Conservation (phyloP, 257 asterid species). For the Fraxinus pennsylvanica region DNA sequence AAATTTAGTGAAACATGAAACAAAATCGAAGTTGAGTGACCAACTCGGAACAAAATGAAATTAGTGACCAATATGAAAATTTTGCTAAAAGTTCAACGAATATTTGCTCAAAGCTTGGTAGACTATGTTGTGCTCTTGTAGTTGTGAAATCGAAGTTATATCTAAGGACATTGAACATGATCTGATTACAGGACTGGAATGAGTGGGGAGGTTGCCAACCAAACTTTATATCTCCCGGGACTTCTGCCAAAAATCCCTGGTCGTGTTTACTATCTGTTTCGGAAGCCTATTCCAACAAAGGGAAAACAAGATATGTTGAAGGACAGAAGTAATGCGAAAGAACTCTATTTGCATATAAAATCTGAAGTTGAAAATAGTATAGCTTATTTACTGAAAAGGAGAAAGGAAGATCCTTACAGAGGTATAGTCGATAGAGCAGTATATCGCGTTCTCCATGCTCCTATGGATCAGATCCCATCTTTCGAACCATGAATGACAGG, state of each 20-base stretch:
- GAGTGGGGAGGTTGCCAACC: slow-evolving; percentile 79
- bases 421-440: slow-evolving; percentile 56
- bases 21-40: not conserved
- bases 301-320: slow-evolving; percentile 62
- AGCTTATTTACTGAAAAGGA: slow-evolving; percentile 60
- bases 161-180: slow-evolving; percentile 3
- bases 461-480: slow-evolving; percentile 63
- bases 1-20: not conserved
- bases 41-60: not conserved
- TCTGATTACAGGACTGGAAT: slow-evolving; percentile 47
- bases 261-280: slow-evolving; percentile 74
- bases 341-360: slow-evolving; percentile 65
- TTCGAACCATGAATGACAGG: slow-evolving; percentile 49
- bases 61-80: not conserved
- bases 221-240: slow-evolving; percentile 56
- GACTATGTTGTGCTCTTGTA: not conserved
- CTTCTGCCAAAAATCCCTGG: slow-evolving; percentile 87
- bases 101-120: not conserved
- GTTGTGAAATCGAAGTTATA: slow-evolving; percentile 11
- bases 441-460: slow-evolving; percentile 53
- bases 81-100: not conserved
- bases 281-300: slow-evolving; percentile 75
- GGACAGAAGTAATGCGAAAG: slow-evolving; percentile 66
- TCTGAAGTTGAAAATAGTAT: slow-evolving; percentile 63
- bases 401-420: slow-evolving; percentile 88